These are phyloP conservation scores for Plasmodium inui DNA, from an alignment of 169 alveolate species.

Conservation along the genomic window DNA sequence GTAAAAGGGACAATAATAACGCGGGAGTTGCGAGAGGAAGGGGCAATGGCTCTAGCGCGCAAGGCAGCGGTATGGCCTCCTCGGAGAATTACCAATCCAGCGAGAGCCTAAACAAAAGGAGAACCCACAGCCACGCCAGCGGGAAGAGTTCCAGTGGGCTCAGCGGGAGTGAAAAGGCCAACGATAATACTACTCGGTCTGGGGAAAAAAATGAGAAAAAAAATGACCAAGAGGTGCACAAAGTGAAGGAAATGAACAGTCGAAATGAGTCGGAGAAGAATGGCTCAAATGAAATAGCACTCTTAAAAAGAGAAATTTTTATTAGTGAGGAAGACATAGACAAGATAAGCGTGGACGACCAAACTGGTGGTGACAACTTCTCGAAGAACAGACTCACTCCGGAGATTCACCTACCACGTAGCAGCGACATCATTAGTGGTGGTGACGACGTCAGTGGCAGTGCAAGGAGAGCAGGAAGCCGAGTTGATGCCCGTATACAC, in stretches of 20 bases:
- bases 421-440: neutral
- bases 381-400: neutral
- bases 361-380: neutral
- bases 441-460: neutral
- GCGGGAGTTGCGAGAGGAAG: neutral
- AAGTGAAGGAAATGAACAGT: neutral
- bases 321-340: neutral
- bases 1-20: neutral
- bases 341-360: neutral
- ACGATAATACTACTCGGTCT: neutral
- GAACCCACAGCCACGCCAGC: neutral
- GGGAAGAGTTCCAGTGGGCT: neutral
- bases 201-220: neutral
- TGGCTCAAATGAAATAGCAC: neutral
- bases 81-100: neutral
- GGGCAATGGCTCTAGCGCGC: neutral
- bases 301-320: neutral
- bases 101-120: neutral
- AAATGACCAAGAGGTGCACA: neutral
- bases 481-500: neutral
- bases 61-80: neutral
- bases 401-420: neutral
- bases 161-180: neutral
- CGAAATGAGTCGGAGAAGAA: neutral
- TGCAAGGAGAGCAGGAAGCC: neutral